Base-by-base conservation (phyloP, 2,329 filamentous ascomycete species). In the Penicillium occitanis region DNA sequence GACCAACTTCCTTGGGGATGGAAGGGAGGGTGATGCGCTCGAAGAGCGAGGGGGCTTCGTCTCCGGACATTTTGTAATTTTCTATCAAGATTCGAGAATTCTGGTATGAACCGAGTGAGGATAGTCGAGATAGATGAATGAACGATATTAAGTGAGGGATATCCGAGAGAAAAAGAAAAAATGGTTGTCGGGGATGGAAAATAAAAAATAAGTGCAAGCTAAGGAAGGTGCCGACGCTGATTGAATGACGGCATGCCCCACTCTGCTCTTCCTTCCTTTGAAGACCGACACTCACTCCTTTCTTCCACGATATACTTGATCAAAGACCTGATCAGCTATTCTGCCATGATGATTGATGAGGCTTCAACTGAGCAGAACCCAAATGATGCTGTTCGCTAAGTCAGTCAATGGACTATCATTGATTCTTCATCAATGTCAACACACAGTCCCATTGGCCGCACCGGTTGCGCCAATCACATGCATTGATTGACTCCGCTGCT, bases 1-100 rank as follows among this genome's bases (percentile, higher is more conserved):
- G 73, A 64, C 69, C 68, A 14, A 73, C 72, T 79, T 92, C 90
- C 66, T 73, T 73, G 33, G 78, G 75, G 64, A 79, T 71, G 58
- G 66, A 61, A 46, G 77, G 76, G 37, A 73, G 40, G 14, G 71
- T 74, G 66, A 77, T 68, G 66, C 75, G 74, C 66, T 79, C 76
- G 59, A 76, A 69, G 51, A 79, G 74, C 33, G 71, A 76, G 71
- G 71, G 73, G 68, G 70, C 74, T 67, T 70, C 68, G 66, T 70
- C 68, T 37, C 55, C 59, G n/a, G 64, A 63, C 64, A 66, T 66
- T 51, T 44, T 59, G 10, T 33, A 19, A 28, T 8, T 17, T 14
- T 61, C 19, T 55, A 17, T 57, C 17, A 17, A 19, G n/a, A n/a
- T 5, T 60, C n/a, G 19, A 8, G 17, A 7, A 14, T 22, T 35